Conservation (phyloP, 257 asterid genomes). For the Schizonepeta tenuifolia region DNA sequence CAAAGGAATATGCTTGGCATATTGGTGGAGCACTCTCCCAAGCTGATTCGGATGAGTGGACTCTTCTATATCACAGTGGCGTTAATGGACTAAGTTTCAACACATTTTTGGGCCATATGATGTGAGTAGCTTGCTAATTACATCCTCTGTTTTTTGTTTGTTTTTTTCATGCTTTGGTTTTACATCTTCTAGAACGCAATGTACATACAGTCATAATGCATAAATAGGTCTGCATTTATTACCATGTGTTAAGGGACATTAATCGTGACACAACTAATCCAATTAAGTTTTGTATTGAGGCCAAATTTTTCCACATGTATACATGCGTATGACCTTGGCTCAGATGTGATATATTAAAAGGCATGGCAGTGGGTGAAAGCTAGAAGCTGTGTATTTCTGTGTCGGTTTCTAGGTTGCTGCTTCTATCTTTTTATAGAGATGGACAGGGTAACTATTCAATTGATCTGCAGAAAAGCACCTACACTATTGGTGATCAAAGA, state of each 20-base stretch:
- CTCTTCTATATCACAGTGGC: conserved; percentile 82
- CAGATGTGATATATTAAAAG: not conserved
- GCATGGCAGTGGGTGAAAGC: conserved; percentile 7
- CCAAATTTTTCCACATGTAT: not conserved
- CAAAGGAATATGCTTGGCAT: conserved; percentile 89
- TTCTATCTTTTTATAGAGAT: conserved; percentile 36
- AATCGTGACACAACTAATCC: not conserved
- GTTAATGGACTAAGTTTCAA: conserved; percentile 85
- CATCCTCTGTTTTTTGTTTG: not conserved
- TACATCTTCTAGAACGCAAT: not conserved
- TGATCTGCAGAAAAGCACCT: conserved; percentile 79
- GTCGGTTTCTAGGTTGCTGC: conserved; percentile 39
- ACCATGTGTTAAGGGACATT: not conserved
- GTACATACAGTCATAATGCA: not conserved
- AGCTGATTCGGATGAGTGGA: conserved; percentile 75
- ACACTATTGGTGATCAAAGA: conserved; percentile 82
- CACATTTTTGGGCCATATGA: conserved; percentile 79
- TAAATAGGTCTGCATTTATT: conserved; percentile 11
- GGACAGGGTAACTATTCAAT: conserved; percentile 42
- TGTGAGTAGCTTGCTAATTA: conserved; percentile 55
- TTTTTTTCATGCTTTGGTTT: conserved; percentile 21
- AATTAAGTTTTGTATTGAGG: not conserved
- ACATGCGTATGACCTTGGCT: not conserved
- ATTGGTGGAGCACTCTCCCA: conserved; percentile 81
- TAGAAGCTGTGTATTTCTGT: conserved; percentile 24